Conservation (phyloP, 2,329 filamentous ascomycete genomes). For the Bipolaris zeicola region DNA sequence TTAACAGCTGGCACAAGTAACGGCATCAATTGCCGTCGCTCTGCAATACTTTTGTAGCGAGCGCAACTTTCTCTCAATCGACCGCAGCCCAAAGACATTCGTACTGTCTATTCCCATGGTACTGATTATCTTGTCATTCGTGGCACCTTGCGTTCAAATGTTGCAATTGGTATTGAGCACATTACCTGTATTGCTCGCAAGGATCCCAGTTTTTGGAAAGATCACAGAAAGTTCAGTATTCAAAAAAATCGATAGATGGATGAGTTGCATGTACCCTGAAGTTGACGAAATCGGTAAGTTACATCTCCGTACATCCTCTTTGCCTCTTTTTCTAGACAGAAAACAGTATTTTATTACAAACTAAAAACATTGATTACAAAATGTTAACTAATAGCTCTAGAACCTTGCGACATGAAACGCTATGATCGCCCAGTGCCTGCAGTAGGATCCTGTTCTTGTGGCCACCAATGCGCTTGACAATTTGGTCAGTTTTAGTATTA, state of each 20-base stretch:
- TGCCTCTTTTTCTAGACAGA: background rate
- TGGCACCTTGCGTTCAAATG: background rate
- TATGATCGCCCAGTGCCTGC: background rate
- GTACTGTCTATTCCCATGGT: background rate
- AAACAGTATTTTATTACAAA: too few relatives aligned
- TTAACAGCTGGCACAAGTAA: background rate
- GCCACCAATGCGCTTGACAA: background rate
- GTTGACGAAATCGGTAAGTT: background rate
- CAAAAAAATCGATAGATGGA: background rate
- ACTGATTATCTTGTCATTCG: background rate
- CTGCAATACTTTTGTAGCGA: background rate
- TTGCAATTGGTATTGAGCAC: background rate
- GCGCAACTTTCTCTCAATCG: background rate
- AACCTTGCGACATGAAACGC: background rate
- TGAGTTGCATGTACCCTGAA: background rate
- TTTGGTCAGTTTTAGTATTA: too few relatives aligned
- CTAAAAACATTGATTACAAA: background rate
- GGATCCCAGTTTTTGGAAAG: background rate
- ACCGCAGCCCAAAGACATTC: background rate
- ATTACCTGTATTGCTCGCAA: background rate
- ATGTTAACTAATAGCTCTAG: background rate
- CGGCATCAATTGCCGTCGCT: background rate
- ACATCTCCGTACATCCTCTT: background rate
- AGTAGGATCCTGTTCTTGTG: background rate
- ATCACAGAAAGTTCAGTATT: background rate